Evolutionary conservation across 2,329 filamentous ascomycete genomes (phyloP).

Genomic region (Metarhizium guizhouense): DNA sequence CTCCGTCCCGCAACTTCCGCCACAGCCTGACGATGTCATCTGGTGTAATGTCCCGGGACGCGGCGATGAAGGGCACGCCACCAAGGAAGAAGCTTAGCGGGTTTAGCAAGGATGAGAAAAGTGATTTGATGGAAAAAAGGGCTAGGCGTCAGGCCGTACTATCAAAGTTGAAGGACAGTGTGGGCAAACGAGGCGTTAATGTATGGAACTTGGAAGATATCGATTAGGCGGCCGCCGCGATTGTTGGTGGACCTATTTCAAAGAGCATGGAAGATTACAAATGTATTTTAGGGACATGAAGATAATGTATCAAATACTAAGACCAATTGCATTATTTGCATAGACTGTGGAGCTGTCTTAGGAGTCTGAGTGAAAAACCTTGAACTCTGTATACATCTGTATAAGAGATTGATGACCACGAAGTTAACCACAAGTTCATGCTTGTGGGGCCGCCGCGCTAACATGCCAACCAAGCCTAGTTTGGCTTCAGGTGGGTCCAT

Average conservation of each 20-base stretch:
- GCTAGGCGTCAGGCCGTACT: slow-evolving; percentile 44
- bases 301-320: slow-evolving; percentile 1
- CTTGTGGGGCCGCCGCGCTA: no score
- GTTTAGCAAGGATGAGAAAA: slow-evolving; percentile 51
- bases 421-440: no score
- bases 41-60: slow-evolving; percentile 30
- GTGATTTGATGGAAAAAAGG: slow-evolving; percentile 42
- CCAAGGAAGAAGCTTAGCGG: slow-evolving; percentile 54
- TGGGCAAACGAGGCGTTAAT: slow-evolving; percentile 40
- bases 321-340: neutral
- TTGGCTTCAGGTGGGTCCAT: no score
- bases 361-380: neutral
- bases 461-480: no score
- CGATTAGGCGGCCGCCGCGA: slow-evolving; percentile 22
- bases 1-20: slow-evolving; percentile 31
- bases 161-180: slow-evolving; percentile 38
- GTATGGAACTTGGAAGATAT: slow-evolving; percentile 42
- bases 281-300: slow-evolving; percentile 15
- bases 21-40: slow-evolving; percentile 27
- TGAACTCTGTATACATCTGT: no score
- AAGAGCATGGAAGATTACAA: neutral
- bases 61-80: slow-evolving; percentile 31
- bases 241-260: neutral
- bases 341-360: neutral
- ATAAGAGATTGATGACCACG: no score